Percentiles rank a stretch among this genome's conserved stretches.
Conservation (phyloP, 768 basidiomycete genomes). For the Hebeloma cylindrosporum region DNA sequence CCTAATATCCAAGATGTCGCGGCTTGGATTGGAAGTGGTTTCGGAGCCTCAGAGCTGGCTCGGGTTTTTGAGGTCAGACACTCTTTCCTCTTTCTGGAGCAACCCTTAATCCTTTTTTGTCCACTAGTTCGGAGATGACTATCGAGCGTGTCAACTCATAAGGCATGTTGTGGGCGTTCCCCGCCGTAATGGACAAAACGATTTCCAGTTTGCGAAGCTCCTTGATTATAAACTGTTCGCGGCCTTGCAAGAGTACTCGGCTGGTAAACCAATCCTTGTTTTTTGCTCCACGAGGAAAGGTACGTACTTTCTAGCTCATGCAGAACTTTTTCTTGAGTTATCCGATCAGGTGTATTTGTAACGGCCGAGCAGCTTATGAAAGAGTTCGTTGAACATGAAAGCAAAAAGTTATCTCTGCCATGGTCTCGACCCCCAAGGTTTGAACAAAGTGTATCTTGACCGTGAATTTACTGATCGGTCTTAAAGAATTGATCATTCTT, state of each 20-base stretch:
- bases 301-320: constrained; percentile 23
- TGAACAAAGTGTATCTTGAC: constrained; percentile 6
- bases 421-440: constrained; percentile 68
- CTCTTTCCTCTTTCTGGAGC: background rate
- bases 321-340: background rate
- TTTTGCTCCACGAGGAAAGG: constrained; percentile 91
- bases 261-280: constrained; percentile 81
- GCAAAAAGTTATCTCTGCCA: constrained; percentile 51
- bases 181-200: constrained; percentile 64
- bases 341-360: constrained; percentile 58
- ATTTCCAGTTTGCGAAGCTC: constrained; percentile 70
- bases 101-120: background rate
- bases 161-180: constrained; percentile 72
- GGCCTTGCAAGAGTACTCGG: constrained; percentile 69
- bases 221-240: constrained; percentile 75
- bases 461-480: background rate
- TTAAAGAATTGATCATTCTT: constrained; percentile 52
- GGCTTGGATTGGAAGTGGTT: constrained; percentile 69
- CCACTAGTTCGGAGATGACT: constrained; percentile 94
- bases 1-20: constrained; percentile 93
- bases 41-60: constrained; percentile 44
- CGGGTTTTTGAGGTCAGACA: constrained; percentile 62
- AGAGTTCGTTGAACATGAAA: constrained; percentile 60
- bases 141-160: constrained; percentile 79
- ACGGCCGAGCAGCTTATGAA: constrained; percentile 80